phyloP scores from a whole-genome alignment of 2,329 filamentous ascomycete genomes.

The Stromatinia cepivora region DNA sequence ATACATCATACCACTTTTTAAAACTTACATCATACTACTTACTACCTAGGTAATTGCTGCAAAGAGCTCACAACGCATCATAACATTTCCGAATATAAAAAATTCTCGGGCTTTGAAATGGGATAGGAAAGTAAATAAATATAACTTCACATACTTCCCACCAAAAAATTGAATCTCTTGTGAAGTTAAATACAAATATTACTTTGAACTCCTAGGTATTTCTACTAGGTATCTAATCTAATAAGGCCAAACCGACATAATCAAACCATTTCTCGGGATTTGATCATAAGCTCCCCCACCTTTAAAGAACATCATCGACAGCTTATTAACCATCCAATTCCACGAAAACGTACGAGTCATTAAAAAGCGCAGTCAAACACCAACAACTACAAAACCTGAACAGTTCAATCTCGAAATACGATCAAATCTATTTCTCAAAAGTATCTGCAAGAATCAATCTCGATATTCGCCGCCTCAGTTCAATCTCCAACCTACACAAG shows the following conservation, averaged over 20 bases:
- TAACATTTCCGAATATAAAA: background rate
- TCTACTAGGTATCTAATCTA: background rate
- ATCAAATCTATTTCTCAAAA: background rate
- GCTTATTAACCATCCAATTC: conserved; percentile 6
- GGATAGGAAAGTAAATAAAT: background rate
- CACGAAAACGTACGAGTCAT: background rate
- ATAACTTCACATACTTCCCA: background rate
- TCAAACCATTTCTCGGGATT: background rate
- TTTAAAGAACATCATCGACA: conserved; percentile 2
- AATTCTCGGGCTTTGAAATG: conserved; percentile 1
- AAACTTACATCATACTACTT: background rate
- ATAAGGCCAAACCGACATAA: no score
- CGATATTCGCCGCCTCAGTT: background rate
- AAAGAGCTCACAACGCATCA: background rate
- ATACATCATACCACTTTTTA: background rate
- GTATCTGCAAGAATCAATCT: background rate
- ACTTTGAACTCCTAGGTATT: background rate
- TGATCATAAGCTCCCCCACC: background rate
- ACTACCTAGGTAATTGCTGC: background rate
- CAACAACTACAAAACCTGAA: background rate
- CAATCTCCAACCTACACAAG: background rate
- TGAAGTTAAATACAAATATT: background rate
- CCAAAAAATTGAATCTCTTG: background rate
- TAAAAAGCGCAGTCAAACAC: background rate
- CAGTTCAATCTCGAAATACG: no score